Base-by-base conservation (phyloP, 352 stramenopile species). In the Phytophthora syringae region DNA sequence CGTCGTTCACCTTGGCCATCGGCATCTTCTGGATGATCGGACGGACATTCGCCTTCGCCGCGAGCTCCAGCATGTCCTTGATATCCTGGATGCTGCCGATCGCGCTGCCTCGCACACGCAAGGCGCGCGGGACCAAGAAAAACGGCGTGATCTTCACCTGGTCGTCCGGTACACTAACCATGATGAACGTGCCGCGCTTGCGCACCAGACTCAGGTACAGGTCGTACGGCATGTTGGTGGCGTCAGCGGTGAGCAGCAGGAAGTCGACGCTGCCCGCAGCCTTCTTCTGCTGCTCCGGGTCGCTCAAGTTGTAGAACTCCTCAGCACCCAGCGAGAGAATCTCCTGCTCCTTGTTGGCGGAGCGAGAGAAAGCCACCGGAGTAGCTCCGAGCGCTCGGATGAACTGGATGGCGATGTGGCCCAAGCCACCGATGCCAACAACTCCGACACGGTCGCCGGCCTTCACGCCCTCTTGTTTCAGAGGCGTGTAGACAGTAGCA, bases 91-190 rank as follows among this genome's bases (percentile, higher is more conserved):
- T n/a, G n/a, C n/a, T n/a, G n/a, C n/a, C n/a, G n/a, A n/a, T n/a
- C n/a, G n/a, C n/a, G n/a, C n/a, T 67, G 21, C 50, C 51, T 7
- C 34, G 43, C 7, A 67, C 24, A 55, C 30, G 10, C 37, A 60
- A 6, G 21, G 49, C 49, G 12, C 34, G 34, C 30, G 50, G 50
- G 3, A 56, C 21, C 18, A 97, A 36, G 5, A 37, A 50, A 47
- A 80, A 74, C 21, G 79, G 59, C 9, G 76, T 56, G 48, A 96
- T 69, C 24, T 76, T 70, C 20, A 94, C 70, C 20, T 80, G 37
- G 61, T 94, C 66, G 4, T 78, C 48, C 16, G 89, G 79, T 10
- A 79, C 40, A 9, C 87, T 86, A 1, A 97, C 56, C 39, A 95
- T 67, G 21, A 68, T 53, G 52, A 68, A 34, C 18, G 52, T 68